Conservation (phyloP, 164 flowering plant genomes). For the Kalanchoe fedtschenkoi region DNA sequence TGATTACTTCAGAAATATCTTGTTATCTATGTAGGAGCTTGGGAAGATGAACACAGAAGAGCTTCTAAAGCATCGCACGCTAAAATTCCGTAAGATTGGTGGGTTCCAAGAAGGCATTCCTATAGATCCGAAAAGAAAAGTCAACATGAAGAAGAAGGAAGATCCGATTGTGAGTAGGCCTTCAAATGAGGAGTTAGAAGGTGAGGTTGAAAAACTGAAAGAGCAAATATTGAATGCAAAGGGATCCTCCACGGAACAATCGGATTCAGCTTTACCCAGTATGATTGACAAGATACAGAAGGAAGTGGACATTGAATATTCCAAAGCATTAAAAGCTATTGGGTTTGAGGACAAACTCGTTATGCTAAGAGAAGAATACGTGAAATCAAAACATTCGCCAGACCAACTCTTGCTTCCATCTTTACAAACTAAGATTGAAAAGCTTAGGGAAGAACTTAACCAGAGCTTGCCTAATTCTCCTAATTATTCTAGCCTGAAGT, state of each 20-base stretch:
- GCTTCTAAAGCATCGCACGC: slow-evolving; percentile 48
- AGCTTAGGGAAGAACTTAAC: slow-evolving; percentile 39
- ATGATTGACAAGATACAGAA: slow-evolving; percentile 51
- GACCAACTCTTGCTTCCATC: slow-evolving; percentile 23
- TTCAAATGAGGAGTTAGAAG: slow-evolving; percentile 32
- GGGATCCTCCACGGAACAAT: slow-evolving; percentile 31
- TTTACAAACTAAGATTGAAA: slow-evolving; percentile 36
- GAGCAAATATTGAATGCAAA: slow-evolving; percentile 38
- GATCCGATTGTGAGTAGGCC: slow-evolving; percentile 23
- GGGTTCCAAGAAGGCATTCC: slow-evolving; percentile 64
- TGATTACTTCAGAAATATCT: too few species aligned
- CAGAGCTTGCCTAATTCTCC: slow-evolving; percentile 44
- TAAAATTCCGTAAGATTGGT: slow-evolving; percentile 67
- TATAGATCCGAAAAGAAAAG: slow-evolving; percentile 39
- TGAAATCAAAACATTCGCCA: slow-evolving; percentile 28
- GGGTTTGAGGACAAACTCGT: slow-evolving; percentile 40
- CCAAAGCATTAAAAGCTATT: slow-evolving; percentile 46
- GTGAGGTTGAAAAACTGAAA: slow-evolving; percentile 57
- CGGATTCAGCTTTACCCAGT: slow-evolving; percentile 31
- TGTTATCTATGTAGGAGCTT: slow-evolving; percentile 50
- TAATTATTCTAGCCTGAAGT: slow-evolving; percentile 39
- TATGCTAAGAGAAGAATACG: slow-evolving; percentile 34
- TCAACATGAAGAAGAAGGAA: slow-evolving; percentile 60
- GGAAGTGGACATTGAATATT: slow-evolving; percentile 50
- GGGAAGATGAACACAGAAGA: slow-evolving; percentile 48